These are phyloP conservation scores for Wickerhamomyces alni DNA, from an alignment of 805 yeast species.

Conservation along the genomic window DNA sequence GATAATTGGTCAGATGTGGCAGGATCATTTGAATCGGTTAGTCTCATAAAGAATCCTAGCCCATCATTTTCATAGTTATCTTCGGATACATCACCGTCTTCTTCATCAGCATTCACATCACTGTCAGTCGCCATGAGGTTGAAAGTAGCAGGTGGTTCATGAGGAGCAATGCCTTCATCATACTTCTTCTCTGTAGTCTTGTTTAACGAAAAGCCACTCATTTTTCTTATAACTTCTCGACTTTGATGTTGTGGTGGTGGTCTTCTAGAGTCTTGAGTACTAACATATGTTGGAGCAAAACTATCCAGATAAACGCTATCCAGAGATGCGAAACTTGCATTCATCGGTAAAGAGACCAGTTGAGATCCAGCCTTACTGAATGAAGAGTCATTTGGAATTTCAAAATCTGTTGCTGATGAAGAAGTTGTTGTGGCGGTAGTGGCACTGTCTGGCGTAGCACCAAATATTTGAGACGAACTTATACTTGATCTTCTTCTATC, in stretches of 20 bases:
- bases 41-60: conserved; percentile 7
- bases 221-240: conserved; percentile 8
- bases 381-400: conserved; percentile 21
- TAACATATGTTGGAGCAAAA: conserved; percentile 24
- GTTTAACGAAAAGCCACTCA: conserved; percentile 17
- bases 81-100: conserved; percentile 4
- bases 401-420: conserved; percentile 2
- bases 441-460: background rate
- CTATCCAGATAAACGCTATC: conserved; percentile 63
- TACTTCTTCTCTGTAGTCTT: conserved; percentile 6
- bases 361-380: conserved; percentile 38
- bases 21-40: background rate
- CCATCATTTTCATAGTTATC: conserved; percentile 5
- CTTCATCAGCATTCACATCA: conserved; percentile 6
- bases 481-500: conserved; percentile 17
- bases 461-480: conserved; percentile 3
- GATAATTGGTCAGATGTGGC: conserved; percentile 7
- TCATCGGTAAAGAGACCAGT: conserved; percentile 61
- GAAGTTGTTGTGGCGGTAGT: conserved; percentile 1
- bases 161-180: conserved; percentile 18
- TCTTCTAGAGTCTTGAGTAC: conserved; percentile 1
- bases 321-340: conserved; percentile 72
- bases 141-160: conserved; percentile 8
- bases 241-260: background rate
- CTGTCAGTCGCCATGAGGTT: conserved; percentile 8